Conservation (phyloP, 345 rosid species). For the Citrus maxima region DNA sequence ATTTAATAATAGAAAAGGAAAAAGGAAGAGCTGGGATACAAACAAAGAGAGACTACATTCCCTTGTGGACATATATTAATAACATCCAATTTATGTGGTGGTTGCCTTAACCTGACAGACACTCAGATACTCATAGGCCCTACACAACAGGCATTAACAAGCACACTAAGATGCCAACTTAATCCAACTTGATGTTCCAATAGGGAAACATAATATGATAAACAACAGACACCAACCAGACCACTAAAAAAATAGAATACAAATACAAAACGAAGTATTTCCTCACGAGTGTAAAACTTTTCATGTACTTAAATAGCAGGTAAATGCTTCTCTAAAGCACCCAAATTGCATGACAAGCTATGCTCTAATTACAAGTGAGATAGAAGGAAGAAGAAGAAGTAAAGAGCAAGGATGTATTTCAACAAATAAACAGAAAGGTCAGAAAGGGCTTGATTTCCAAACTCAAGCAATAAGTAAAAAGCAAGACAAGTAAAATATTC, state of each 20-base stretch:
- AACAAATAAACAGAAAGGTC: neutral
- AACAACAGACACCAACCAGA: neutral
- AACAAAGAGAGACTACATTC: neutral
- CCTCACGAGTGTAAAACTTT: no score
- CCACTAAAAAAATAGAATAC: neutral
- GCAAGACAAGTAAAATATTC: neutral
- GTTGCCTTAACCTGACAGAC: neutral
- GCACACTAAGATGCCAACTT: neutral
- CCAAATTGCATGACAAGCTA: neutral
- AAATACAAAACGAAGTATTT: neutral
- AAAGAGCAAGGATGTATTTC: neutral
- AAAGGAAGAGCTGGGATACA: neutral
- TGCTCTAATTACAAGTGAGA: neutral
- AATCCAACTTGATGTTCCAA: neutral
- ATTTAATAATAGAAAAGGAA: no score
- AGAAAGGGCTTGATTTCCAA: neutral
- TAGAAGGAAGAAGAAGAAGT: neutral
- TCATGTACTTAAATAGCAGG: neutral
- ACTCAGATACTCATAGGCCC: neutral
- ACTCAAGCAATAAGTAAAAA: neutral
- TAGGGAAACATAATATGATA: neutral
- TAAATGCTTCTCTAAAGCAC: neutral
- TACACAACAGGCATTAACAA: neutral
- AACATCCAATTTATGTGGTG: neutral
- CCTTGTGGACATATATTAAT: neutral